Percentiles rank a stretch among this genome's conserved stretches.
Conservation (phyloP, 73 alveolate genomes). For the Tetrahymena elliotti region DNA sequence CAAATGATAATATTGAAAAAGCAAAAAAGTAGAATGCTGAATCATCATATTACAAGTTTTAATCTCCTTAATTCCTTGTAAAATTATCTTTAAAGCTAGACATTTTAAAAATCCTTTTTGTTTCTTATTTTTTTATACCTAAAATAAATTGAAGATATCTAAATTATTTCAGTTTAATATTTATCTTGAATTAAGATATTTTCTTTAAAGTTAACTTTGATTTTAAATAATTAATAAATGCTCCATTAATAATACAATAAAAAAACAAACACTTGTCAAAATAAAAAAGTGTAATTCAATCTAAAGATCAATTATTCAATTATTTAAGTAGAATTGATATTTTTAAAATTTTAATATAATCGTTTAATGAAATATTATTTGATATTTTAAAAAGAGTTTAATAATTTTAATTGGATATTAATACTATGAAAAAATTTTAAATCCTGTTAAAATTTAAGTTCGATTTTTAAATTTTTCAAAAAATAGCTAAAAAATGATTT, state of each 20-base stretch:
- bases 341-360: too few relatives aligned
- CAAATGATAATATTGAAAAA: constrained; percentile 9
- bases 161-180: not conserved
- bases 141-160: not conserved
- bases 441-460: too few relatives aligned
- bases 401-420: too few relatives aligned
- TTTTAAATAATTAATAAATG: not conserved
- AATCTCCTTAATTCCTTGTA: constrained; percentile 35
- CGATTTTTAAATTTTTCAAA: too few relatives aligned
- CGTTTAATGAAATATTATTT: too few relatives aligned
- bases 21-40: constrained; percentile 41
- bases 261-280: not conserved
- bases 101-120: not conserved
- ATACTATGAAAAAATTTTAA: too few relatives aligned
- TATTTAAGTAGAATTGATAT: not conserved
- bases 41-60: constrained; percentile 28
- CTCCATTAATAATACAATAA: too few relatives aligned
- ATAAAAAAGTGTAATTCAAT: not conserved
- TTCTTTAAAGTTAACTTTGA: not conserved
- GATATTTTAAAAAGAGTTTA: too few relatives aligned
- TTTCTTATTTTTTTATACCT: not conserved
- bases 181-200: not conserved
- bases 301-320: too few relatives aligned
- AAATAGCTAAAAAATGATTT: too few relatives aligned
- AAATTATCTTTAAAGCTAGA: constrained; percentile 44